phyloP scores from a whole-genome alignment of 2,329 filamentous ascomycete species.

The Hirsutella thompsonii region DNA sequence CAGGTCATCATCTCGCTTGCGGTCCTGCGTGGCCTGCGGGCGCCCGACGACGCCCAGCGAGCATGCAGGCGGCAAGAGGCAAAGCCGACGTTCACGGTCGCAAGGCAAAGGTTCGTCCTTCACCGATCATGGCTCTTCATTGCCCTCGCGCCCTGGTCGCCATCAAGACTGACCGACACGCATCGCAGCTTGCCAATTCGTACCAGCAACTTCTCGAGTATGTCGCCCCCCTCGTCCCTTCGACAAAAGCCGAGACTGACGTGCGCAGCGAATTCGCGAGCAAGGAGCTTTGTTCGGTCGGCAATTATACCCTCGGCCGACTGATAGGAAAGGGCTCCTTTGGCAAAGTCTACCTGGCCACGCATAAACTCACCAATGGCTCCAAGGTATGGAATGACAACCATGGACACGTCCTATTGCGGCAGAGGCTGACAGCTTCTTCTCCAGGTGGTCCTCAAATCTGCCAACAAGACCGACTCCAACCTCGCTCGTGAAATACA shows the following conservation, averaged over 20 bases:
- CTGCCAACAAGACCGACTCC: slow-evolving; percentile 86
- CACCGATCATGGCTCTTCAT: neutral
- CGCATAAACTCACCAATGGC: slow-evolving; percentile 95
- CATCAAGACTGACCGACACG: neutral
- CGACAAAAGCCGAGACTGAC: neutral
- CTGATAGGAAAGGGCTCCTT: slow-evolving; percentile 97
- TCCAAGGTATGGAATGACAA: slow-evolving; percentile 57
- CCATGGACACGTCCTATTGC: neutral
- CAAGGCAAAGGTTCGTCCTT: slow-evolving; percentile 44
- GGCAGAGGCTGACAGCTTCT: neutral
- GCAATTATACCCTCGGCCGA: slow-evolving; percentile 84
- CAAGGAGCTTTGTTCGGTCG: slow-evolving; percentile 80
- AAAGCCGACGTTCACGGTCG: slow-evolving; percentile 46
- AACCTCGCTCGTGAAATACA: slow-evolving; percentile 97
- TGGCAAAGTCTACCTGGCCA: slow-evolving; percentile 92
- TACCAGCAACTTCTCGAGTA: slow-evolving; percentile 95
- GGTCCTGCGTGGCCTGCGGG: slow-evolving; percentile 2
- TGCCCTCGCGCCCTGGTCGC: neutral
- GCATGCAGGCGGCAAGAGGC: slow-evolving; percentile 39
- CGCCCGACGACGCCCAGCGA: slow-evolving; percentile 18
- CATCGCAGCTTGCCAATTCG: slow-evolving; percentile 72
- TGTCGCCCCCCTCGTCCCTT: slow-evolving; percentile 20
- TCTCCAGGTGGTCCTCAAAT: slow-evolving; percentile 86
- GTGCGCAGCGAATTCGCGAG: slow-evolving; percentile 74
- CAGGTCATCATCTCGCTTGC: neutral